Evolutionary conservation across 2,329 filamentous ascomycete genomes (phyloP), one percentile per base, ranked within the genome.

Genomic region (Chaetomium globosum): DNA sequence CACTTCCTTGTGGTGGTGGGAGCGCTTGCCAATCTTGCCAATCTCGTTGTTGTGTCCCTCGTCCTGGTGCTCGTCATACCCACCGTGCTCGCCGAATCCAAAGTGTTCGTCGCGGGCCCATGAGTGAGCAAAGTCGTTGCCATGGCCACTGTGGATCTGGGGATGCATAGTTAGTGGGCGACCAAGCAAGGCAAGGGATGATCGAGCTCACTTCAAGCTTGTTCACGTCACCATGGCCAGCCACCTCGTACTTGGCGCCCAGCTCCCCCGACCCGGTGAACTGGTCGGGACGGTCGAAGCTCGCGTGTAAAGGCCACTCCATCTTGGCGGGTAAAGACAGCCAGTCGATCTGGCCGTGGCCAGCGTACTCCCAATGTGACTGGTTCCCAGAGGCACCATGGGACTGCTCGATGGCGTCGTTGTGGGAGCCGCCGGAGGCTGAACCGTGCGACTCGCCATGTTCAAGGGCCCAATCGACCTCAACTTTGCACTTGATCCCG

Each of bases 261-360:
- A 58, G 31, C 16, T 62, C 49, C n/a, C 30, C 36, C 8, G 55
- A 31, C 49, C 28, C 28, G 3, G 33, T 12, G 46, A 46, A 49
- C 30, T 58, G 54, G 2, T 49, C 48, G 21, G 64, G 64, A 9
- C 59, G 59, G 4, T 52, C 39, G 55, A 33, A 59, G 48, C 49
- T 43, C 16, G 59, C 64, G 13, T n/a, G 19, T 23, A 65, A 33
- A 21, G 64, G 64, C 64, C 64, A 65, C 6, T 55, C 49, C 49
- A 65, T 59, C 21, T 33, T 48, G 59, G 49, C 51, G 21, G 64
- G 64, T 10, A 65, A 16, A 6, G 55, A 36, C 16, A 19, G 26
- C 21, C 2, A 21, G 39, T 62, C 64, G 23, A 65, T 30, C 1
- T 39, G 39, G n/a, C 39, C 30, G 21, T 55, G 48, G 59, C 64